A percentile compares a stretch with the other conserved stretches of the same genome.
These are phyloP conservation scores for Pseudogymnoascus sp. DNA, from an alignment of 2,329 filamentous ascomycete species.

Conservation along the genomic window DNA sequence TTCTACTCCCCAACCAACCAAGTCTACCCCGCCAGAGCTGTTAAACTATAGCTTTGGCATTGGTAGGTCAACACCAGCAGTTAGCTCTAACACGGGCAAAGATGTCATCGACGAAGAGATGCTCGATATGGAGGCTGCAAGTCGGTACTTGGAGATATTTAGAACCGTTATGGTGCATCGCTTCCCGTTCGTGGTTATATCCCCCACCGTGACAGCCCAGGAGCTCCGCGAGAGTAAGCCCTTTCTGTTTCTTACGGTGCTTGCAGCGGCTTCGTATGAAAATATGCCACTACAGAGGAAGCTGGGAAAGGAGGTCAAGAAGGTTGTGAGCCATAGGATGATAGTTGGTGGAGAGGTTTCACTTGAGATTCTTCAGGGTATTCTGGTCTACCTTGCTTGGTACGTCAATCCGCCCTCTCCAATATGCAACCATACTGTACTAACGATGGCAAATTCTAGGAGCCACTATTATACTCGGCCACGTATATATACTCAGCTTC, in stretches of 20 bases:
- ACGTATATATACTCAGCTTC: background rate
- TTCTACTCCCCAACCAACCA: conserved; percentile 19
- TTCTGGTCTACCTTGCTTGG: conserved; percentile 1
- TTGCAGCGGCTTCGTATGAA: conserved; percentile 22
- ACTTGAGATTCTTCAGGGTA: conserved; percentile 1
- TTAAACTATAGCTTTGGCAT: background rate
- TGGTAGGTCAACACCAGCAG: background rate
- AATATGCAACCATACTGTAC: background rate
- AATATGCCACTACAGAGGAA: conserved; percentile 29
- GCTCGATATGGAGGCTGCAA: background rate
- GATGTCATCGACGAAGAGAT: conserved; percentile 6
- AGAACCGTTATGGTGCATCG: conserved; percentile 30
- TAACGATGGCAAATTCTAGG: background rate
- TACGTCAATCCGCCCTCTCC: background rate
- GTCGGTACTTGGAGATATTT: conserved; percentile 12
- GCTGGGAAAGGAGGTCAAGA: conserved; percentile 27
- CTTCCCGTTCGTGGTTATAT: conserved; percentile 32
- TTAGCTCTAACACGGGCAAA: background rate
- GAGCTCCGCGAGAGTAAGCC: conserved; percentile 21
- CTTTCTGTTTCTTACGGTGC: conserved; percentile 4
- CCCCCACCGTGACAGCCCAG: conserved; percentile 19
- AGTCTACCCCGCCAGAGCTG: conserved; percentile 15
- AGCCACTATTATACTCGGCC: background rate
- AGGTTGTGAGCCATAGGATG: conserved; percentile 25
- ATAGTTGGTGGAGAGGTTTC: conserved; percentile 9